Conservation (phyloP, 352 stramenopile species). For the Globisporangium megalacanthum region DNA sequence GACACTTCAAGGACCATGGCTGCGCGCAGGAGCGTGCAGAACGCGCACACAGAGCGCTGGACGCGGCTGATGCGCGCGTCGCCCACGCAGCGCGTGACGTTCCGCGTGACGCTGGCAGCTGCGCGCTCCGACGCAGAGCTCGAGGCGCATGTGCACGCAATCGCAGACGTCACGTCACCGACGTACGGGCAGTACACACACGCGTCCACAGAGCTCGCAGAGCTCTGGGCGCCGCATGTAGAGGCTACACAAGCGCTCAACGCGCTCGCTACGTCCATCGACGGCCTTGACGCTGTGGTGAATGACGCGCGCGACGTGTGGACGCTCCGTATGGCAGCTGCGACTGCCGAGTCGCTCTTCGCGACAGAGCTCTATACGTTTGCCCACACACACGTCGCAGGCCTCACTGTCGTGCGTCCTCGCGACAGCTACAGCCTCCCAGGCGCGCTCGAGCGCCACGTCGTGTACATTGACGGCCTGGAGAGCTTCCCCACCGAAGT, state of each 20-base stretch:
- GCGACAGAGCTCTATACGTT: conserved; percentile 50
- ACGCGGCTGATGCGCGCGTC: conserved; percentile 14
- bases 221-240: conserved; percentile 31
- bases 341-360: conserved; percentile 45
- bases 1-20: not conserved
- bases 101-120: conserved; percentile 34
- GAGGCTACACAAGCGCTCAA: conserved; percentile 16
- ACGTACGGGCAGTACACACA: conserved; percentile 48
- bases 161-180: conserved; percentile 42
- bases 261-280: conserved; percentile 10
- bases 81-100: conserved; percentile 16
- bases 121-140: conserved; percentile 28
- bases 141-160: conserved; percentile 26
- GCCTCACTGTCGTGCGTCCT: conserved; percentile 41
- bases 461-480: conserved; percentile 62
- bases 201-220: conserved; percentile 21
- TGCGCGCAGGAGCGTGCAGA: conserved; percentile 6
- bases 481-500: conserved; percentile 69
- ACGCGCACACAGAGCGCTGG: conserved; percentile 12
- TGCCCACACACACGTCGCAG: conserved; percentile 16
- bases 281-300: conserved; percentile 6
- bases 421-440: conserved; percentile 33
- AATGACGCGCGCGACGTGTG: conserved; percentile 40
- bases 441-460: conserved; percentile 22
- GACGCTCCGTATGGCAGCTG: conserved; percentile 32